Percentiles rank a stretch among this genome's conserved stretches.
These are phyloP conservation scores for Zoysia japonica DNA, from an alignment of 176 grass and related monocot genomes.

Conservation along the genomic window DNA sequence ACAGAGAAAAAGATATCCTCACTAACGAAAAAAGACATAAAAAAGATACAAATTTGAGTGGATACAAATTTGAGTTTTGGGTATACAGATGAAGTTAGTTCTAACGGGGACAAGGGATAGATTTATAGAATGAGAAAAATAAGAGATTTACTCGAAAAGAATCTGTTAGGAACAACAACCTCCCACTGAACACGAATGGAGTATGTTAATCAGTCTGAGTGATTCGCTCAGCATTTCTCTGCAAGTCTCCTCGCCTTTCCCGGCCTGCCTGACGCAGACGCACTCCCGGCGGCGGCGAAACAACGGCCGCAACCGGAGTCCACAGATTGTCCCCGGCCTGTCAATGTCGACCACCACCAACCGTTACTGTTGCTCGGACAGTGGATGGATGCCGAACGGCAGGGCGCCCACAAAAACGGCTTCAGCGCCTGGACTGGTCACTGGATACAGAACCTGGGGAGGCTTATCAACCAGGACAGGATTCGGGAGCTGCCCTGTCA, in stretches of 20 bases:
- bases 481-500: background rate
- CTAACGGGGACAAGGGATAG: no score
- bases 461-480: background rate
- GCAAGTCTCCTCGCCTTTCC: background rate
- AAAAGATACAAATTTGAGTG: no score
- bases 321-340: background rate
- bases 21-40: no score
- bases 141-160: background rate
- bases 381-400: background rate
- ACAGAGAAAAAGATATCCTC: no score
- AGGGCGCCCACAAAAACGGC: background rate
- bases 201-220: background rate
- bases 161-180: background rate
- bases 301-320: slow-evolving; percentile 14
- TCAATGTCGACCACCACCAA: background rate
- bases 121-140: no score
- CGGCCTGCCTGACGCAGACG: background rate
- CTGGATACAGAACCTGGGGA: background rate
- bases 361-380: background rate
- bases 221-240: background rate
- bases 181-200: no score
- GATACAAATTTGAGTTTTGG: no score
- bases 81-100: no score
- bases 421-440: background rate
- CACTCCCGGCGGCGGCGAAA: slow-evolving; percentile 15